Evolutionary conservation across 2,329 filamentous ascomycete genomes (phyloP).

Genomic region (Verruconis gallopava): DNA sequence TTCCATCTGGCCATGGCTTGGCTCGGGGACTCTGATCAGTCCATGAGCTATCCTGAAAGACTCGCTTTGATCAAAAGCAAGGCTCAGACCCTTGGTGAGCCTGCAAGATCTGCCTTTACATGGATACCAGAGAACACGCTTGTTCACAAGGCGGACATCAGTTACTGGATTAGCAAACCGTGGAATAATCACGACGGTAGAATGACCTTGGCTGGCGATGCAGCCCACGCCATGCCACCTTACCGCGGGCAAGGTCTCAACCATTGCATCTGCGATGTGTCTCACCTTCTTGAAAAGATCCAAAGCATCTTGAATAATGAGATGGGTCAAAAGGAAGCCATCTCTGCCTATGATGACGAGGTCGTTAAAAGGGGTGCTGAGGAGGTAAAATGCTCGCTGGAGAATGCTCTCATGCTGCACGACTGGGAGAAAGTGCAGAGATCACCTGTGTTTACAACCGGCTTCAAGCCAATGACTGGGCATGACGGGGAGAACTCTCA

Average conservation of each 20-base stretch:
- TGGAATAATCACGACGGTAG: conserved; percentile 24
- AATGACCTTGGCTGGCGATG: conserved; percentile 28
- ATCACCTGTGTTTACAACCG: conserved; percentile 22
- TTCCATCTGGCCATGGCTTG: conserved; percentile 23
- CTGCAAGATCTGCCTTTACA: conserved; percentile 28
- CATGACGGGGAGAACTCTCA: not conserved
- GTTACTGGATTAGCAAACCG: conserved; percentile 16
- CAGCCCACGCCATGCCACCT: conserved; percentile 29
- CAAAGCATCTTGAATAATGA: conserved; percentile 12
- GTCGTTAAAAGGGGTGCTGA: conserved; percentile 26
- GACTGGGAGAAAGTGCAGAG: conserved; percentile 24
- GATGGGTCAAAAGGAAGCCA: conserved; percentile 14
- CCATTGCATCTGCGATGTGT: conserved; percentile 32
- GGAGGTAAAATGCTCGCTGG: conserved; percentile 21
- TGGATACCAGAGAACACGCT: conserved; percentile 21
- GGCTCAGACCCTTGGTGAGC: conserved; percentile 28
- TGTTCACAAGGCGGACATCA: conserved; percentile 23
- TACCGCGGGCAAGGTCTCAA: conserved; percentile 38
- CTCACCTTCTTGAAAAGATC: conserved; percentile 20
- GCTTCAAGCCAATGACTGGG: conserved; percentile 14
- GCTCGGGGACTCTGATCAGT: conserved; percentile 15
- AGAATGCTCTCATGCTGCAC: conserved; percentile 23
- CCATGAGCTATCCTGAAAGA: conserved; percentile 19
- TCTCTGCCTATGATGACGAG: conserved; percentile 31
- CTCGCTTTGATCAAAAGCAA: conserved; percentile 27